These are phyloP conservation scores for Fraxinus ornus DNA, from an alignment of 305 asterid species.

Conservation along the genomic window DNA sequence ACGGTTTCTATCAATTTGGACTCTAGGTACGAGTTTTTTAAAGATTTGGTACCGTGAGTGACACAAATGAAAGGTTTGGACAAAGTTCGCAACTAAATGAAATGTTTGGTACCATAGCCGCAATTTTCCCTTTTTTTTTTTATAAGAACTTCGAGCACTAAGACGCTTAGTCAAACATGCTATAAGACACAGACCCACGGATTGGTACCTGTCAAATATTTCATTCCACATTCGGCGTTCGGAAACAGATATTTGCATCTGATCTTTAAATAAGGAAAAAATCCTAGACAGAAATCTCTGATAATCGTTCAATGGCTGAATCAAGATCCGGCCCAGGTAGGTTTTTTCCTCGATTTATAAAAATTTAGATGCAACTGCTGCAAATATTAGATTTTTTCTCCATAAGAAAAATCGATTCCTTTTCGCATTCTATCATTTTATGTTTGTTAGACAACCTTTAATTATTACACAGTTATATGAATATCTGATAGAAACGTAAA, in stretches of 20 bases:
- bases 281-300: neutral
- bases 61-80: too few species aligned
- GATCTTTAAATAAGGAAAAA: neutral
- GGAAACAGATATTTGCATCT: neutral
- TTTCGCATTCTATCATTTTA: neutral
- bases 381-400: neutral
- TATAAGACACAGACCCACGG: neutral
- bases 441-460: neutral
- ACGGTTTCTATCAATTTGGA: too few species aligned
- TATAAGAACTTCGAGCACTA: too few species aligned
- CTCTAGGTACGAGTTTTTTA: too few species aligned
- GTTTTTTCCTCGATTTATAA: neutral
- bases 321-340: conserved; percentile 32
- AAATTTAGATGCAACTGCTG: neutral
- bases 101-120: too few species aligned
- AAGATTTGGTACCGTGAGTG: too few species aligned
- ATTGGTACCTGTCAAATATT: neutral
- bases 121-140: too few species aligned
- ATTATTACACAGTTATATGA: neutral
- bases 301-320: conserved; percentile 38
- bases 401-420: neutral
- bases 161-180: neutral
- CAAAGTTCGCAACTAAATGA: too few species aligned
- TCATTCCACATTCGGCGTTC: neutral
- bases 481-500: neutral